phyloP scores from a whole-genome alignment of 1,139 yeast genomes.

The Zhuliangozyma blackwelliae region DNA sequence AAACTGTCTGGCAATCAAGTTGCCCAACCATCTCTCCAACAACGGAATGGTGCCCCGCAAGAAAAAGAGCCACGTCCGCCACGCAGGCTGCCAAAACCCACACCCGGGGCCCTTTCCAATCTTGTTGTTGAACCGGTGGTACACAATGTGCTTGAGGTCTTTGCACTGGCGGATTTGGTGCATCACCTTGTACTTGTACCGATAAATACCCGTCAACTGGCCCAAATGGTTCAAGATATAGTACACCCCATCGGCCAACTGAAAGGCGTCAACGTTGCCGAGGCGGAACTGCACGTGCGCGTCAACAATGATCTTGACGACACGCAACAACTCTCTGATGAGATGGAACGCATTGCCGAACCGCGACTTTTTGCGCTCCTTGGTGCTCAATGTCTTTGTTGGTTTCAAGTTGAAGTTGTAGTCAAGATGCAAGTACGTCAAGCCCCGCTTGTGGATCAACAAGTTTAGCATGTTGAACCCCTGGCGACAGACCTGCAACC shows the following conservation, averaged over 20 bases:
- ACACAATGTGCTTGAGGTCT: constrained; percentile 88
- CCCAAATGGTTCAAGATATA: constrained; percentile 91
- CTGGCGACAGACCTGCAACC: constrained; percentile 86
- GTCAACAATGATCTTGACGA: constrained; percentile 82
- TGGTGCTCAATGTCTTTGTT: constrained; percentile 91
- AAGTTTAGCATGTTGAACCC: constrained; percentile 93
- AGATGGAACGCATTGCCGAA: constrained; percentile 96
- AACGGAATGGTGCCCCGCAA: constrained; percentile 91
- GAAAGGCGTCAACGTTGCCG: constrained; percentile 90
- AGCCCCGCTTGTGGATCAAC: constrained; percentile 84
- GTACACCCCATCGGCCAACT: constrained; percentile 89
- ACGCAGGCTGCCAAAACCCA: constrained; percentile 99
- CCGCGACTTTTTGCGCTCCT: constrained; percentile 91
- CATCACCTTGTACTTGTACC: constrained; percentile 97
- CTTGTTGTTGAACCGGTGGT: constrained; percentile 69
- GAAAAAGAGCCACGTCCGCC: constrained; percentile 96
- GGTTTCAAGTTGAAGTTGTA: constrained; percentile 95
- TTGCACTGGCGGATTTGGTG: constrained; percentile 96
- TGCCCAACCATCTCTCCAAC: constrained; percentile 92
- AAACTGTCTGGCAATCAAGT: constrained; percentile 85
- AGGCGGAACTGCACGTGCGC: constrained; percentile 87
- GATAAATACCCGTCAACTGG: constrained; percentile 90
- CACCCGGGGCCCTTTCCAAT: constrained; percentile 99
- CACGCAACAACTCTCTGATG: constrained; percentile 80
- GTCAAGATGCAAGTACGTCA: constrained; percentile 89